Conservation (phyloP, 1,139 yeast species). For the Wickerhamomyces sp. region DNA sequence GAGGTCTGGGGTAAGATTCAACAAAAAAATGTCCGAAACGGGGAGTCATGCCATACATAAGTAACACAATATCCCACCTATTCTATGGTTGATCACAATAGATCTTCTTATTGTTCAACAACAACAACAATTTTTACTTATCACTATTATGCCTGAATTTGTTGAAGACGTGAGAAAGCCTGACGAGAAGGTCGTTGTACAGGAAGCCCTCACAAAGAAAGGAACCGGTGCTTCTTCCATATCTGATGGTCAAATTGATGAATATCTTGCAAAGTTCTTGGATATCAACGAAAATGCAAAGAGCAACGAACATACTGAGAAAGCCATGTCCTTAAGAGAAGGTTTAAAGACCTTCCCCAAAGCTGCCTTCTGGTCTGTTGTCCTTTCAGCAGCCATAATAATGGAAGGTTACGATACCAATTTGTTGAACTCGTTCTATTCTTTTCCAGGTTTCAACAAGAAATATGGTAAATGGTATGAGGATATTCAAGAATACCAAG, state of each 20-base stretch:
- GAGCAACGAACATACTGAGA: slow-evolving; percentile 3
- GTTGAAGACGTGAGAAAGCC: slow-evolving; percentile 2
- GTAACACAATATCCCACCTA: too few relatives aligned
- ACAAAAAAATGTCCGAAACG: too few relatives aligned
- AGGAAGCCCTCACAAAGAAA: slow-evolving; percentile 1
- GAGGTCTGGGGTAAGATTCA: too few relatives aligned
- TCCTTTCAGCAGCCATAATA: slow-evolving; percentile 31
- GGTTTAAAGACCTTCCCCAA: slow-evolving; percentile 20
- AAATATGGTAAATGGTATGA: slow-evolving; percentile 15
- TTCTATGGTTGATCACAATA: too few relatives aligned
- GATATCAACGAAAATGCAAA: slow-evolving; percentile 32
- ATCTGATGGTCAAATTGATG: slow-evolving; percentile 26
- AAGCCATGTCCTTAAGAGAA: slow-evolving; percentile 1
- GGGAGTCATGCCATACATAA: too few relatives aligned
- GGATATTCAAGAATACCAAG: slow-evolving; percentile 11
- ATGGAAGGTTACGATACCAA: slow-evolving; percentile 38
- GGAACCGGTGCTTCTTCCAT: not conserved
- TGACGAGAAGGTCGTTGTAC: not conserved
- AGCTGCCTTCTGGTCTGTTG: slow-evolving; percentile 35
- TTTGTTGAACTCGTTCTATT: slow-evolving; percentile 27
- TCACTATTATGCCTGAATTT: not conserved
- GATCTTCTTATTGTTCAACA: too few relatives aligned
- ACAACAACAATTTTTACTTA: too few relatives aligned
- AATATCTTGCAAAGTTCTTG: slow-evolving; percentile 35
- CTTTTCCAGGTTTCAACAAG: slow-evolving; percentile 18